Evolutionary conservation across 306 rosid genomes (phyloP).

Genomic region (Elaeagnus macrophylla): DNA sequence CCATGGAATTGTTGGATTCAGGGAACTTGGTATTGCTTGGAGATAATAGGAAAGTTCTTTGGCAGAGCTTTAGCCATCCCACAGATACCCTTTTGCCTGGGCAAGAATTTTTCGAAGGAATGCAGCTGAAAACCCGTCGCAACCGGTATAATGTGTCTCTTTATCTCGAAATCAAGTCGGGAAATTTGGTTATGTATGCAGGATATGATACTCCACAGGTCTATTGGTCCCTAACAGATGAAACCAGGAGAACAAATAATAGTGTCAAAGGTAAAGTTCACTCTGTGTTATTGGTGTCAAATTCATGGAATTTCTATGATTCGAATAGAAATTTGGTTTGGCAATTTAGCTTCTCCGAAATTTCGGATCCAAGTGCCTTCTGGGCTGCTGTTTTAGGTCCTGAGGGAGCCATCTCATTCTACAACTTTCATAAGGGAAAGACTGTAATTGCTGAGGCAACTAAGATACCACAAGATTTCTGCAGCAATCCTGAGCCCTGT

Average conservation of each 20-base stretch:
- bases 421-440: slow-evolving; percentile 28
- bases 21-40: slow-evolving; percentile 72
- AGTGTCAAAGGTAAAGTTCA: slow-evolving; percentile 34
- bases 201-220: slow-evolving; percentile 59
- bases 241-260: slow-evolving; percentile 43
- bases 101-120: slow-evolving; percentile 62
- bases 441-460: slow-evolving; percentile 23
- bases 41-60: slow-evolving; percentile 28
- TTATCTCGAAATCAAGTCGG: slow-evolving; percentile 63
- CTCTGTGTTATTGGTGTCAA: slow-evolving; percentile 37
- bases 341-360: slow-evolving; percentile 49
- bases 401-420: slow-evolving; percentile 61
- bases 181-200: slow-evolving; percentile 54
- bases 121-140: slow-evolving; percentile 55
- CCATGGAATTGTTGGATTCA: slow-evolving; percentile 47
- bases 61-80: slow-evolving; percentile 88
- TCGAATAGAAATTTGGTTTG: slow-evolving; percentile 39
- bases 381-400: slow-evolving; percentile 68
- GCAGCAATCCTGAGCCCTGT: slow-evolving; percentile 71
- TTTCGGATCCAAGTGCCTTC: slow-evolving; percentile 31
- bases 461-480: slow-evolving; percentile 49
- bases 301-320: slow-evolving; percentile 82
- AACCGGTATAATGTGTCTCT: slow-evolving; percentile 35
- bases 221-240: slow-evolving; percentile 73
- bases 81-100: slow-evolving; percentile 62